Percentiles rank a stretch among this genome's conserved stretches.
Conservation (phyloP, 2,329 filamentous ascomycete genomes). For the Penicillium sp. region DNA sequence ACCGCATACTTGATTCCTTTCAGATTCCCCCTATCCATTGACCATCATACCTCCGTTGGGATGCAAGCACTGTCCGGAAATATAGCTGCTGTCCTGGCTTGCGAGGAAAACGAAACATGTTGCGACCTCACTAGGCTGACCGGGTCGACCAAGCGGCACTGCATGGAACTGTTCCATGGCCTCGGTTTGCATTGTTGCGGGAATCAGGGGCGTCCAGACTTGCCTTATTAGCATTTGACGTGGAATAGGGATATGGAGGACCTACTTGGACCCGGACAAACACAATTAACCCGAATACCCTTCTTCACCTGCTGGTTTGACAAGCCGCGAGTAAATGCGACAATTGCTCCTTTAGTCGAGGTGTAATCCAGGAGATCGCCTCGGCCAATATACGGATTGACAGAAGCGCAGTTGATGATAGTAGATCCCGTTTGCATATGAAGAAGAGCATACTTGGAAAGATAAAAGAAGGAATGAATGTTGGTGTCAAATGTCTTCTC, state of each 20-base stretch:
- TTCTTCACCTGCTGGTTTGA: conserved; percentile 70
- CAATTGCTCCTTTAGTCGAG: conserved; percentile 68
- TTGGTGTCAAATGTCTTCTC: conserved; percentile 76
- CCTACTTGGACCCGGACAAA: conserved; percentile 68
- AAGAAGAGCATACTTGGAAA: conserved; percentile 72
- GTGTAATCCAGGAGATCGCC: conserved; percentile 81
- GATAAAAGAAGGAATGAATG: conserved; percentile 77
- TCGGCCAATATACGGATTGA: conserved; percentile 79
- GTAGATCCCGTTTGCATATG: conserved; percentile 72
- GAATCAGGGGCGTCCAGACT: conserved; percentile 75
- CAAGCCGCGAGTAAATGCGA: conserved; percentile 74
- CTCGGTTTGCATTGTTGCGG: conserved; percentile 67
- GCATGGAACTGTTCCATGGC: conserved; percentile 69
- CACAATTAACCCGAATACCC: conserved; percentile 72
- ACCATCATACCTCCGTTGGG: conserved; percentile 60
- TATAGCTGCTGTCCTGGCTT: conserved; percentile 67
- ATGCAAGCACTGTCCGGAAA: conserved; percentile 71
- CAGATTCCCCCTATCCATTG: conserved; percentile 41
- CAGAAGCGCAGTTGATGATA: conserved; percentile 83
- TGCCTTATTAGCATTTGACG: conserved; percentile 9
- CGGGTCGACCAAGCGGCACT: conserved; percentile 72
- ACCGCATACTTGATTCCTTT: neutral
- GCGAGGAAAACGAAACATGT: conserved; percentile 80
- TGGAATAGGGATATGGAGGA: neutral
- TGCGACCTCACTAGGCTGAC: conserved; percentile 78